Evolutionary conservation across 148 eudicot species (phyloP).

Genomic region (Rhododendron molle): DNA sequence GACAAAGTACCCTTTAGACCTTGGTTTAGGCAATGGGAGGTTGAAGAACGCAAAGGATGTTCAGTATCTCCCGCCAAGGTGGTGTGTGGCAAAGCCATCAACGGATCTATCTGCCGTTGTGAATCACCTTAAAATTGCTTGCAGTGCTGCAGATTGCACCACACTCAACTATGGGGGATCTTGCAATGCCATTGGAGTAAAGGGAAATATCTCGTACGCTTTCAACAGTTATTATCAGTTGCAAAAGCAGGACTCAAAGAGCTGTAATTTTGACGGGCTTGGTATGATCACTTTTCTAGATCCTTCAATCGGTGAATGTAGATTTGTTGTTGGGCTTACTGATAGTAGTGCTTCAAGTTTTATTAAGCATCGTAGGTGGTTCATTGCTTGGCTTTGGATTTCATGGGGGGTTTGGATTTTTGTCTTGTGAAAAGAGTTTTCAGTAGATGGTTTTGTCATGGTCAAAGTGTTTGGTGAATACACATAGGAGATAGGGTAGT

Average conservation of each 20-base stretch:
- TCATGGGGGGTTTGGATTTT: constrained; percentile 26
- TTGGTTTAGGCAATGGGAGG: constrained; percentile 48
- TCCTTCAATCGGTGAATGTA: constrained; percentile 74
- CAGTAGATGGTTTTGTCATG: constrained; percentile 13
- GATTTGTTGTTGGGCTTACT: constrained; percentile 67
- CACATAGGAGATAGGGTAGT: not conserved
- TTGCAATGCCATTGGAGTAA: constrained; percentile 64
- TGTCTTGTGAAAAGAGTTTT: constrained; percentile 20
- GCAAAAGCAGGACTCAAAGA: constrained; percentile 54
- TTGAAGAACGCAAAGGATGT: constrained; percentile 69
- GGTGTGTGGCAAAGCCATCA: constrained; percentile 75
- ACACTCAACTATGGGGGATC: constrained; percentile 73
- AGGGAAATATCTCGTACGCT: constrained; percentile 78
- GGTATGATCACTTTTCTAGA: constrained; percentile 75
- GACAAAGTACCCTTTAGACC: constrained; percentile 68
- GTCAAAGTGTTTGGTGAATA: not conserved
- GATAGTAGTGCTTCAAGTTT: constrained; percentile 31
- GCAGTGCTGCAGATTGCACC: constrained; percentile 71
- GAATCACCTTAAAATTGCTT: constrained; percentile 60
- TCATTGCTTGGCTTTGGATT: constrained; percentile 11
- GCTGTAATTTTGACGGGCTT: constrained; percentile 84
- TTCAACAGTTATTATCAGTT: constrained; percentile 83
- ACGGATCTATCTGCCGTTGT: constrained; percentile 49
- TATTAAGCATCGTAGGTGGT: constrained; percentile 8
- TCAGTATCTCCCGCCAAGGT: constrained; percentile 64